Base-by-base conservation (phyloP, 2,329 filamentous ascomycete genomes). In the Penicillium rolfsii region DNA sequence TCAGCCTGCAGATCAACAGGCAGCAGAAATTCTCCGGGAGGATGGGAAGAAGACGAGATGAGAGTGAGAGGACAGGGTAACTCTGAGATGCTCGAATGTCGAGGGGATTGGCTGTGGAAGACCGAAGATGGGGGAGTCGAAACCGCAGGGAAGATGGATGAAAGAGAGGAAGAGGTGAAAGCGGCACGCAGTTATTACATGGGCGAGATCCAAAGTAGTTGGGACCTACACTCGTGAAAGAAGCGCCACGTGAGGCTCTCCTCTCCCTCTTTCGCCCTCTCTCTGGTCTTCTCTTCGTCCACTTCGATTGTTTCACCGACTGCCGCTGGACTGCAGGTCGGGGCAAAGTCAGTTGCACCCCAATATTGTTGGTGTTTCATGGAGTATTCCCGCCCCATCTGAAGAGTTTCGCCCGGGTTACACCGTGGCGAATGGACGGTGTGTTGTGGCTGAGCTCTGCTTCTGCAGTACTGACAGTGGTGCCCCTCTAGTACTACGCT, bases 171-270 rank as follows among this genome's bases (percentile, higher is more conserved):
- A 54, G 49, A 52, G 38, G 24, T 24, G 40, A 57, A 45, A 26
- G 38, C 54, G 57, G 48, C 52, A 22, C 19, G 19, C 19, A 22
- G 19, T 22, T 22, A 22, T 22, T 22, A 22, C 52, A 49, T 28
- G 22, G 63, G 57, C 58, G 12, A 4, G 35, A 36, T 12, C 12
- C 6, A 5, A 55, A 57, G 57, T 19, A 63, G 28, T 14, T 33
- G 35, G 22, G 24, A 28, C 16, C 19, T 22, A 22, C 24, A 38
- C 14, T 24, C 6, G 19, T 22, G 52, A 68, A 55, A 53, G 26
- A 33, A 36, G 11, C 30, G 43, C 52, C 59, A 65, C 57, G 59
- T 62, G 63, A 65, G 61, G 61, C 58, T 64, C 60, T 57, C 36
- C 24, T 3, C 58, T 64, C 60, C 55, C 36, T 5, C 30, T 6